Base-by-base conservation (phyloP, 441 rosid species). In the Gossypium gossypioides region DNA sequence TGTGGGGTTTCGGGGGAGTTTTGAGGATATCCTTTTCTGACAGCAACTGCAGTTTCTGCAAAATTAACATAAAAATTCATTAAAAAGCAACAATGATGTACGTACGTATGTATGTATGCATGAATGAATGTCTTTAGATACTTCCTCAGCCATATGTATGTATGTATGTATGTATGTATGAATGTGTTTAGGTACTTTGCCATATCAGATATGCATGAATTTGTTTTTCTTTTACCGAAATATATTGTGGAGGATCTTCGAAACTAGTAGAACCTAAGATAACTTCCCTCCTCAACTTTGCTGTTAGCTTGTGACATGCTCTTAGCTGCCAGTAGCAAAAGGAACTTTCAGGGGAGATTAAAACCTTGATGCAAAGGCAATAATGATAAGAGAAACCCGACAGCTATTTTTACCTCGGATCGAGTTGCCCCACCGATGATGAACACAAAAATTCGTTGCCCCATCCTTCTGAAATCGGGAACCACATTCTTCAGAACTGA, bases 371-470 rank as follows among this genome's bases (percentile, higher is more conserved):
- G 15, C 6, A n/a, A 74, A 37, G 57, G 15, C 10, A 67, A 69
- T 57, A 57, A 4, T 29, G 15, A 63, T 29, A 24, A 68, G 32
- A 19, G 6, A 51, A 73, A 63, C 25, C 0, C 3, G 25, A 13
- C 0, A 62, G 19, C 61, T 32, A 58, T 63, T 75, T 80, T 81
- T 76, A 89, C 91, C 94, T 89, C 91, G 18, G 91, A 89, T 71
- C 90, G 76, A 78, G 94, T 89, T 59, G 91, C 94, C 64, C 90
- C 94, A 32, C 94, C 91, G 52, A 89, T 77, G 50, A 89, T 82
- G 76, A 87, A 89, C 52, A 89, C 82, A 79, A 89, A 89, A 66
- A 89, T 80, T 57, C 91, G 90, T 78, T 82, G 83, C 40, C 94
- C 94, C 85, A 89, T 78, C 76, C 82, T 86, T 76, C 81, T 84